Evolutionary conservation across 768 basidiomycete species (phyloP), one percentile per base, ranked within the genome.

Genomic region (Boletus rubroflammeus): DNA sequence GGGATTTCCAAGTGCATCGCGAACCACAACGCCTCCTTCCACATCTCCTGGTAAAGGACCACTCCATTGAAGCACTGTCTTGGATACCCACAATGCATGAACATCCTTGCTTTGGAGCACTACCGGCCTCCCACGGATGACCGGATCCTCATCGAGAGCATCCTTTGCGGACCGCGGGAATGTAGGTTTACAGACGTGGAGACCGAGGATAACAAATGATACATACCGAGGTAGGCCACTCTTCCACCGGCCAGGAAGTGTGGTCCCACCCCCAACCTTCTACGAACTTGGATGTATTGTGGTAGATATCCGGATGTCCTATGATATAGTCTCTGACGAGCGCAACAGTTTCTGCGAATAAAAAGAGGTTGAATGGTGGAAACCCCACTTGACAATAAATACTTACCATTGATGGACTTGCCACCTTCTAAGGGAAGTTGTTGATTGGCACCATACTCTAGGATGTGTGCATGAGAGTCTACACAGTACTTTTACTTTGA

Each of bases 261-360:
- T 96, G 94, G 67, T 96, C 90, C 93, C 94, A 96, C 1, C 93
- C 94, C 66, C 88, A 83, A 3, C 92, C 92, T 51, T 84, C 79
- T 15, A 96, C 78, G 67, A 84, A 84, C 58, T 77, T 79, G 21
- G 79, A 75, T 14, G 73, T 78, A 65, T 91, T 79, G 19, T 74
- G 72, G 21, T 74, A 67, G n/a, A 86, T 69, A 39, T 85, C 83
- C 0, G 79, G 79, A 56, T 83, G 78, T 9, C 75, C 67, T 11
- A 82, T 68, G 50, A 93, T 83, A 68, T 82, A 87, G 21, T 78
- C 65, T 48, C 78, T 77, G 35, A 92, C 78, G 42, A 82, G 79
- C 1, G 73, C 73, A 35, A 88, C 80, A 48, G 86, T 83, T 54
- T 86, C 87, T 88, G 58, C 45, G 10, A 13, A 17, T 13, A 28